Base-by-base conservation (phyloP, 1,139 yeast genomes). In the Candida sp. region DNA sequence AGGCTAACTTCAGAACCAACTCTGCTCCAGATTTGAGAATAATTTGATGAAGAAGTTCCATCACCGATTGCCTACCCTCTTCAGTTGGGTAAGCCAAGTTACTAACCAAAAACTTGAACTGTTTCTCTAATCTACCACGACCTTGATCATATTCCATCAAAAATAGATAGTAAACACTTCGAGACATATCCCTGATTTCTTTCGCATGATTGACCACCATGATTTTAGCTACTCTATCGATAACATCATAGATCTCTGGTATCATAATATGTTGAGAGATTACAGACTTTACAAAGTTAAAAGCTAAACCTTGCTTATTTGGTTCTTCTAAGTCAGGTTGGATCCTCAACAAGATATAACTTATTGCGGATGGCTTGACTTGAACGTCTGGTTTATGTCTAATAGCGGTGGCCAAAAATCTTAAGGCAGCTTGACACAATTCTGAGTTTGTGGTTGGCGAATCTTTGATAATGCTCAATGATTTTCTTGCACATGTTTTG, bases 111-210 rank as follows among this genome's bases (percentile, higher is more conserved):
- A 85, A 84, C 50, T 84, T 82, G 64, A 91, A 83, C 54, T 88
- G 96, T 55, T 84, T 87, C 52, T 87, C 95, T 43, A 93, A 65
- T 51, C 90, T 80, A 5, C 95, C 91, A 56, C 84, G 79, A 29
- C 98, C 91, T 66, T 93, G 98, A 55, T 96, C 98, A 57, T 88
- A 93, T 56, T 90, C 97, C 84, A 91, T 87, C 56, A 93, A 68
- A 56, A 93, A 95, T 57, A 84, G 93, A 62, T 82, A 87, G 61
- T 82, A 95, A 1, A 87, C 82, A 50, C 88, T 79, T 62, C 98
- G 79, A 7, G 98, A 83, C 65, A 87, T 83, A 55, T 87, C 95
- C 48, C 99, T 77, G 42, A 91, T 87, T 55, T 85, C 90, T 44
- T 79, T 79, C 8, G 93, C 76, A 49, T 90, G 97, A 60, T 88